Evolutionary conservation across 192 early-diverging fungal species (phyloP).

Genomic region (Paraglomus brasilianum): DNA sequence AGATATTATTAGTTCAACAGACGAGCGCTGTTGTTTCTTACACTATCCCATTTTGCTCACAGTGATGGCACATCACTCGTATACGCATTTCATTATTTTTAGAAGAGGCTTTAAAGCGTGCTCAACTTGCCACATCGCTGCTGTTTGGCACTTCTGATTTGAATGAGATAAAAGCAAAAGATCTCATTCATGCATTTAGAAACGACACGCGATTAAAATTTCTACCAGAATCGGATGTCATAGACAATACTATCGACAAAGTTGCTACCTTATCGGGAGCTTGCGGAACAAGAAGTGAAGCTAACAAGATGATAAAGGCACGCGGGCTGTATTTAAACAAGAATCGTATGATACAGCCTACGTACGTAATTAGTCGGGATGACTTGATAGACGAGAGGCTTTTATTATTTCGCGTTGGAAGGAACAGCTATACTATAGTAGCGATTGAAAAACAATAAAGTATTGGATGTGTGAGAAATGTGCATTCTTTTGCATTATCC

Average conservation of each 20-base stretch:
- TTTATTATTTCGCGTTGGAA: slow-evolving; percentile 74
- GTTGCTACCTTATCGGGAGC: slow-evolving; percentile 61
- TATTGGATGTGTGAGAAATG: too few relatives aligned
- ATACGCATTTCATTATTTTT: slow-evolving; percentile 1
- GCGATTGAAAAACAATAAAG: background rate
- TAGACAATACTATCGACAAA: slow-evolving; percentile 54
- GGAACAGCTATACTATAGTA: slow-evolving; percentile 72
- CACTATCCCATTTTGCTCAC: too few relatives aligned
- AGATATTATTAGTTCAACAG: background rate
- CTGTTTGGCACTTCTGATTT: slow-evolving; percentile 65
- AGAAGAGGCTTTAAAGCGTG: slow-evolving; percentile 63
- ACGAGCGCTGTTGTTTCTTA: background rate
- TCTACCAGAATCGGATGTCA: slow-evolving; percentile 41
- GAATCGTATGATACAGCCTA: slow-evolving; percentile 46
- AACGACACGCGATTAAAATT: slow-evolving; percentile 57
- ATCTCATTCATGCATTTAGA: slow-evolving; percentile 73
- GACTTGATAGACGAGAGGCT: slow-evolving; percentile 68
- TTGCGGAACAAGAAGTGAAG: slow-evolving; percentile 75
- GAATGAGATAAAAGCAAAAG: slow-evolving; percentile 43
- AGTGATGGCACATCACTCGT: too few relatives aligned
- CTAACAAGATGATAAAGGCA: slow-evolving; percentile 67
- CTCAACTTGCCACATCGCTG: slow-evolving; percentile 69
- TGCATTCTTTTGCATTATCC: too few relatives aligned
- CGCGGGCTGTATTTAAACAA: slow-evolving; percentile 87
- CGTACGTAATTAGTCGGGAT: slow-evolving; percentile 38